Conservation (phyloP, 768 basidiomycete genomes). For the Boletellus ananas region DNA sequence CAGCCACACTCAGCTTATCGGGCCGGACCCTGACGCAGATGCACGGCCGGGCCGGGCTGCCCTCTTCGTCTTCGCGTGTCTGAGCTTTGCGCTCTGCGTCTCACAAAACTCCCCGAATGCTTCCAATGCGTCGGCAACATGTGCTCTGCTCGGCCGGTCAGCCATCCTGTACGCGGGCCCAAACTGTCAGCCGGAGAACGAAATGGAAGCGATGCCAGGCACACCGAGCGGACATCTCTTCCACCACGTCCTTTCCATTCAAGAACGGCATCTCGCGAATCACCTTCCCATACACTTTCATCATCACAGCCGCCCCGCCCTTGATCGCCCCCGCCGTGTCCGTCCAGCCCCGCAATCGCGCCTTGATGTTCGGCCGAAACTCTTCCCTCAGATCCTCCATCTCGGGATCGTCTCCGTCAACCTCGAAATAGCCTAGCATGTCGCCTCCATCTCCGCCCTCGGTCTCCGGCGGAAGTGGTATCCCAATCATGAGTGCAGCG, state of each 20-base stretch:
- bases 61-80: conserved; percentile 31
- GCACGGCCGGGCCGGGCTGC: neutral
- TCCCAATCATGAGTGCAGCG: conserved; percentile 62
- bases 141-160: conserved; percentile 51
- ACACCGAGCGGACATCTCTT: conserved; percentile 54
- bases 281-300: conserved; percentile 42
- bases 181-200: neutral
- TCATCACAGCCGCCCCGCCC: conserved; percentile 36
- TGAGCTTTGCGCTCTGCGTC: conserved; percentile 35
- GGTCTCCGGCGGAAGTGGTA: conserved; percentile 39
- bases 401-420: conserved; percentile 52
- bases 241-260: conserved; percentile 45
- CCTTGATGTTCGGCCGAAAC: conserved; percentile 54
- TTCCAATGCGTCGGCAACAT: conserved; percentile 51
- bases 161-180: conserved; percentile 36
- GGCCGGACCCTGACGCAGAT: conserved; percentile 1
- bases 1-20: no score
- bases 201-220: conserved; percentile 3
- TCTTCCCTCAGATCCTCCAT: conserved; percentile 59
- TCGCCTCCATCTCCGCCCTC: conserved; percentile 43
- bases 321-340: conserved; percentile 37
- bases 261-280: conserved; percentile 57
- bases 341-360: conserved; percentile 57
- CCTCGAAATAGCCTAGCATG: conserved; percentile 46
- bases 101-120: conserved; percentile 47